Base-by-base conservation (phyloP, 2,329 filamentous ascomycete genomes). In the Colletotrichum filicis region DNA sequence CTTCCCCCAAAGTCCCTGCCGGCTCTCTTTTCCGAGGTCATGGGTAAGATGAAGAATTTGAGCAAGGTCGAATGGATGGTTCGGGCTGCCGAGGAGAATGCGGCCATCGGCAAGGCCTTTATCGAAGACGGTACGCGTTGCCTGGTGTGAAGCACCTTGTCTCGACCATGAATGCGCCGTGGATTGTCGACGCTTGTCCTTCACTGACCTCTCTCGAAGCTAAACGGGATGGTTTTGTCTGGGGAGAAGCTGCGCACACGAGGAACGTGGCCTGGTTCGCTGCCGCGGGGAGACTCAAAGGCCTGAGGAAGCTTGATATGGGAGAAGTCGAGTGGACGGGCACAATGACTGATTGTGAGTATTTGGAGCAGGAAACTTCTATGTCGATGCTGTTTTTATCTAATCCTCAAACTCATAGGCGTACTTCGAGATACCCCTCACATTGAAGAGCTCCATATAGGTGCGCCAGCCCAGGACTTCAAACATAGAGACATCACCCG, bases 31-130 rank as follows among this genome's bases (percentile, higher is more conserved):
- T 53, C 22, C 16, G 55, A 66, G 3, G 62, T 66, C 0, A 24
- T 66, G 55, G 16, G 53, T 0, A 49, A 4, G 14, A 71, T 66
- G 68, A n/a, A 3, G 22, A 42, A 30, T 0, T 3, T 71, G 62
- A 32, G 22, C 16, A 71, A 7, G 62, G 12, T 71, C 1, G 53
- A 71, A 9, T 71, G 62, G 68, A 37, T 16, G 2, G 9, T 71
- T 1, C 3, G 61, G 2, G 61, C 28, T 0, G 37, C 19, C n/a
- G 46, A 60, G 1, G 53, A 55, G 68, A 71, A 71, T 30, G 4
- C 14, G 3, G 62, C 14, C 14, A 35, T 66, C 5, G 37, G 32
- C 1, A 16, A 30, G 22, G 55, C 16, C 9, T 66, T 71, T 22
- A 12, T 16, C 16, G 24, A 22, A 16, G 9, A 22, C 2, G 42